Percentiles rank a stretch among this genome's conserved stretches.
Evolutionary conservation across 2,329 filamentous ascomycete species (phyloP).

Genomic region (Fusarium vanettenii): DNA sequence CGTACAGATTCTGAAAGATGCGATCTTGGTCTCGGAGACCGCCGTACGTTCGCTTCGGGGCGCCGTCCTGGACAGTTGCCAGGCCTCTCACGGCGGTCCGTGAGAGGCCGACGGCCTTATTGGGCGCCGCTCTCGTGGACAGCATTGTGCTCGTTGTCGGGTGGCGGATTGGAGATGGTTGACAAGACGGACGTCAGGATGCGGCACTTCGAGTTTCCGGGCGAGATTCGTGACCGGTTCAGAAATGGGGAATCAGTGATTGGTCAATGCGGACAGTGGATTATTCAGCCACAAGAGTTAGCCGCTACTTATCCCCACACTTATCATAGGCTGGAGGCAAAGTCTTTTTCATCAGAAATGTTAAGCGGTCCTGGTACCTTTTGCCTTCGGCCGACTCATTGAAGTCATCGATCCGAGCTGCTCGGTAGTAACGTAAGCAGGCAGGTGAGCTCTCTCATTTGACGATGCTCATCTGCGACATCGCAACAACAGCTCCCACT

Average conservation of each 20-base stretch:
- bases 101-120: slow-evolving; percentile 54
- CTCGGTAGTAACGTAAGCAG: slow-evolving; percentile 30
- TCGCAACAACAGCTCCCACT: slow-evolving; percentile 27
- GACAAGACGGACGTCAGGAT: slow-evolving; percentile 46
- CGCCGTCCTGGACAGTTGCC: slow-evolving; percentile 82
- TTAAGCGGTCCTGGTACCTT: slow-evolving; percentile 22
- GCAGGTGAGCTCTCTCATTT: slow-evolving; percentile 23
- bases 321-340: fast-evolving
- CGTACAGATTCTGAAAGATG: slow-evolving; percentile 99
- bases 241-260: slow-evolving; percentile 54
- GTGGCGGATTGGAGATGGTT: slow-evolving; percentile 46
- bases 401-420: slow-evolving; percentile 43
- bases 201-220: slow-evolving; percentile 52
- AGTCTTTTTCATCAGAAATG: slow-evolving; percentile 36
- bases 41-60: slow-evolving; percentile 80
- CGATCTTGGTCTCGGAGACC: slow-evolving; percentile 95
- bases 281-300: slow-evolving; percentile 48
- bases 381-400: slow-evolving; percentile 24
- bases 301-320: slow-evolving; percentile 36
- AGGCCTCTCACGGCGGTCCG: slow-evolving; percentile 72
- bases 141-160: slow-evolving; percentile 55
- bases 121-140: slow-evolving; percentile 57
- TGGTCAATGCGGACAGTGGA: slow-evolving; percentile 51
- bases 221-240: slow-evolving; percentile 48
- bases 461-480: slow-evolving; percentile 10